These are phyloP conservation scores for Cylindrotheca closterium DNA, from an alignment of 108 stramenopile genomes.

Conservation along the genomic window DNA sequence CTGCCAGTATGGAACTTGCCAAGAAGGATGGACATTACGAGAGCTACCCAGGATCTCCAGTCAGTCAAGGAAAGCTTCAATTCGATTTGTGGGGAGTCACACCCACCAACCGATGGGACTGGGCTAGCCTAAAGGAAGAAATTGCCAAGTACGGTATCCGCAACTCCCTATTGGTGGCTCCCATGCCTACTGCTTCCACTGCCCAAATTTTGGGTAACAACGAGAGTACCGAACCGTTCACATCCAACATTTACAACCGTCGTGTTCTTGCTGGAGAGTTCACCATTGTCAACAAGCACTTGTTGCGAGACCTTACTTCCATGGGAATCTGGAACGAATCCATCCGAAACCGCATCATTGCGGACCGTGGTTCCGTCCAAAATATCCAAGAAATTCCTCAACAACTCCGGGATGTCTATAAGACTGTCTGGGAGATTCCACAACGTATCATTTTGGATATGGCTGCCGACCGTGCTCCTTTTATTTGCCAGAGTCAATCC, in stretches of 20 bases:
- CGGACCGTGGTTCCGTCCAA: slow-evolving; percentile 96
- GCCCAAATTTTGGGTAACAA: slow-evolving; percentile 99
- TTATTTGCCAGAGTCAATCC: slow-evolving; percentile 98
- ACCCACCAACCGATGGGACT: slow-evolving; percentile 89
- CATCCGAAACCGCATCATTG: slow-evolving; percentile 96
- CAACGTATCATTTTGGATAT: slow-evolving; percentile 95
- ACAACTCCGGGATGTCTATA: slow-evolving; percentile 93
- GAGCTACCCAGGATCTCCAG: slow-evolving; percentile 93
- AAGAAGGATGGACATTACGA: slow-evolving; percentile 91
- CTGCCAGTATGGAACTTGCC: slow-evolving; percentile 93
- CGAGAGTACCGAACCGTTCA: slow-evolving; percentile 99
- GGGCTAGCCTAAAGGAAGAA: slow-evolving; percentile 85
- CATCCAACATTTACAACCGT: slow-evolving; percentile 98
- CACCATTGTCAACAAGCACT: slow-evolving; percentile 98
- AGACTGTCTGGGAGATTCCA: slow-evolving; percentile 99
- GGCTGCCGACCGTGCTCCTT: slow-evolving; percentile 99
- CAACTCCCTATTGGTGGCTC: slow-evolving; percentile 97
- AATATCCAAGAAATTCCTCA: slow-evolving; percentile 90
- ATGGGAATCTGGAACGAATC: slow-evolving; percentile 95
- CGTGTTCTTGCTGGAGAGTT: slow-evolving; percentile 99
- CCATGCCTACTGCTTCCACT: slow-evolving; percentile 99
- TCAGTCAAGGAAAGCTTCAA: slow-evolving; percentile 94
- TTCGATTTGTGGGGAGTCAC: slow-evolving; percentile 97
- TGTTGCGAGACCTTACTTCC: slow-evolving; percentile 93
- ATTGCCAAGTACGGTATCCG: slow-evolving; percentile 92